A percentile compares a stretch with the other conserved stretches of the same genome.
Conservation (phyloP, 176 grass and related monocot genomes). For the Zea mays region DNA sequence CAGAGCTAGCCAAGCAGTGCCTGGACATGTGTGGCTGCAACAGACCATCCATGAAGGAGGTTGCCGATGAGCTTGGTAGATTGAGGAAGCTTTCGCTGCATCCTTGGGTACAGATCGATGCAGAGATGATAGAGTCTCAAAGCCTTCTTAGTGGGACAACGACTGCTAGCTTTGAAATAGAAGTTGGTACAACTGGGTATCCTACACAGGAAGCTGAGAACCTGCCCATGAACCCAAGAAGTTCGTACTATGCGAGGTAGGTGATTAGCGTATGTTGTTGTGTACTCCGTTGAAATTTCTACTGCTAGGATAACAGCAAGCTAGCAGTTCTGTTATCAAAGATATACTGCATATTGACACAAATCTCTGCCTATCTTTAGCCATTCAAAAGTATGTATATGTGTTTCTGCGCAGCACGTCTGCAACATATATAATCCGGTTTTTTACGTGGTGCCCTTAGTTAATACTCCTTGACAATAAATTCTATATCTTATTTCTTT, state of each 20-base stretch:
- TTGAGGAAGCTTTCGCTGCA: no score
- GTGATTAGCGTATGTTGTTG: background rate
- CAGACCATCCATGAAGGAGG: slow-evolving; percentile 41
- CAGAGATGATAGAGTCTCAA: background rate
- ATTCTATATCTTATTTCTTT: no score
- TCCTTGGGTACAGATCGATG: slow-evolving; percentile 19
- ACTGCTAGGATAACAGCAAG: no score
- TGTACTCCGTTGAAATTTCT: background rate
- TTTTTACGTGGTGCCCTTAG: no score
- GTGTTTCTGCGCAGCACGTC: no score
- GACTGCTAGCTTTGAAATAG: background rate
- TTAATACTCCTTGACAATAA: no score
- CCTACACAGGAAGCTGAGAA: slow-evolving; percentile 1
- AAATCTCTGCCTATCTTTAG: no score
- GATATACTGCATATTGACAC: no score
- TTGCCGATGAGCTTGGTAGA: slow-evolving; percentile 20
- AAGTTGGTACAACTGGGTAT: slow-evolving; percentile 3
- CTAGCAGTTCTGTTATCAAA: no score
- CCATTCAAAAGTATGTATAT: no score
- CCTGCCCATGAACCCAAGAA: slow-evolving; percentile 41
- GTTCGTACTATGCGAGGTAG: slow-evolving; percentile 35
- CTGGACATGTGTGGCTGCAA: slow-evolving; percentile 38
- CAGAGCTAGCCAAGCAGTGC: slow-evolving; percentile 35
- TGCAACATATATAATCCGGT: no score
- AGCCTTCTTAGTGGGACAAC: slow-evolving; percentile 8